Evolutionary conservation across 352 stramenopile genomes (phyloP).

Genomic region (Blastocystis sp.): DNA sequence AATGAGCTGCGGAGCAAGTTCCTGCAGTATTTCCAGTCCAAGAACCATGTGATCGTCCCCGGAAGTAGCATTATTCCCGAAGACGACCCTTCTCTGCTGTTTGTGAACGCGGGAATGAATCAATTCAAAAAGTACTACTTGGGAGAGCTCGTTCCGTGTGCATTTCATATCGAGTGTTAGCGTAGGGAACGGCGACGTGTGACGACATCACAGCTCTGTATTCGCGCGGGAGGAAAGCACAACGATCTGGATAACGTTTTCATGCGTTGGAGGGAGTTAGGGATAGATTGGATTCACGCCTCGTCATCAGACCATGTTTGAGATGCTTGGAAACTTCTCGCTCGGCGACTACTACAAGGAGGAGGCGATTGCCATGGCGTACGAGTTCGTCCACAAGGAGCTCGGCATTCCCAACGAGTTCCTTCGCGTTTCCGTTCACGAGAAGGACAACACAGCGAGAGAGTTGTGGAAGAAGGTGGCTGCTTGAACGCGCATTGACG

Average conservation of each 20-base stretch:
- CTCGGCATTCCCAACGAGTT: conserved; percentile 80
- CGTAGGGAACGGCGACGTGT: conserved; percentile 76
- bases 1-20: conserved; percentile 78
- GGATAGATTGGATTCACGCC: conserved; percentile 71
- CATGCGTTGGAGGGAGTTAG: conserved; percentile 85
- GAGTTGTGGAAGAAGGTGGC: conserved; percentile 57
- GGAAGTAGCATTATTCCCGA: conserved; percentile 82
- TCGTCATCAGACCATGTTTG: conserved; percentile 95
- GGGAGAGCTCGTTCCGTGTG: conserved; percentile 74
- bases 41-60: conserved; percentile 80
- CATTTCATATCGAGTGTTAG: neutral
- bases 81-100: conserved; percentile 91
- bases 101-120: conserved; percentile 96
- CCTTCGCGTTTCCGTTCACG: conserved; percentile 82
- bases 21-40: conserved; percentile 81
- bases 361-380: conserved; percentile 90
- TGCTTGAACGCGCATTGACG: neutral
- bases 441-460: conserved; percentile 80
- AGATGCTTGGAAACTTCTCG: conserved; percentile 97
- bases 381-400: conserved; percentile 90
- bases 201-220: conserved; percentile 92
- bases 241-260: conserved; percentile 97
- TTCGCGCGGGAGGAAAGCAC: conserved; percentile 94
- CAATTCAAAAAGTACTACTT: conserved; percentile 89
- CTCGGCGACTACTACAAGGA: conserved; percentile 98